Evolutionary conservation across 1,139 yeast genomes (phyloP).

Genomic region (Candida mesenterica): DNA sequence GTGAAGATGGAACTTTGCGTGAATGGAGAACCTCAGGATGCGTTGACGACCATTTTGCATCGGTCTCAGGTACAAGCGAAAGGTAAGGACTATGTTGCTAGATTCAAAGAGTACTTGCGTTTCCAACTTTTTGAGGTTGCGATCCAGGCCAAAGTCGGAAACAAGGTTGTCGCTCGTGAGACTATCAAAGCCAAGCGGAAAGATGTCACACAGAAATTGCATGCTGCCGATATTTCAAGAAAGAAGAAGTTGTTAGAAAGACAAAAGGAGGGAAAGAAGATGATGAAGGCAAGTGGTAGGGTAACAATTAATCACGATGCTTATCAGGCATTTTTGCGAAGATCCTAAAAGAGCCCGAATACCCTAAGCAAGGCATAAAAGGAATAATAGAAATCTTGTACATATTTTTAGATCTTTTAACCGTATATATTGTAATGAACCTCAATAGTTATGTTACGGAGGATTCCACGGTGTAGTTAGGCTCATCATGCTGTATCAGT

Average conservation of each 20-base stretch:
- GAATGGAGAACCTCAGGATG: conserved; percentile 89
- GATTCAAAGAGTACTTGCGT: conserved; percentile 74
- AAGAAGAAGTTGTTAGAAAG: conserved; percentile 82
- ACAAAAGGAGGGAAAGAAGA: conserved; percentile 93
- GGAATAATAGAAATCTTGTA: conserved; percentile 5
- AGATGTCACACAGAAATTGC: conserved; percentile 87
- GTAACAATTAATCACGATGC: conserved; percentile 83
- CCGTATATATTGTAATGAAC: too few relatives aligned
- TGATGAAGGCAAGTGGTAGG: conserved; percentile 75
- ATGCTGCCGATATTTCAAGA: conserved; percentile 91
- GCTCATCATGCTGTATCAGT: too few relatives aligned
- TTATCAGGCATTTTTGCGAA: conserved; percentile 63
- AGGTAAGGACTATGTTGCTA: conserved; percentile 80
- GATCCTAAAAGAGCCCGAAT: conserved; percentile 20
- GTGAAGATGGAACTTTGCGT: conserved; percentile 87
- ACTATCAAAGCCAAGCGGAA: conserved; percentile 91
- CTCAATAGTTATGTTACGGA: too few relatives aligned
- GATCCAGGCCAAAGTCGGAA: conserved; percentile 87
- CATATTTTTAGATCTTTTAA: conserved; percentile 1
- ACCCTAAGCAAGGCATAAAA: conserved; percentile 4
- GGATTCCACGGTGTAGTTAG: too few relatives aligned
- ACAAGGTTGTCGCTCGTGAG: conserved; percentile 82
- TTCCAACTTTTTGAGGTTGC: conserved; percentile 90
- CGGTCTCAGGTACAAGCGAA: conserved; percentile 66
- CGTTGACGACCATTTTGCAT: conserved; percentile 88